Percentiles rank a stretch among this genome's conserved stretches.
Evolutionary conservation across 768 basidiomycete genomes (phyloP).

Genomic region (Hericium alpestre): DNA sequence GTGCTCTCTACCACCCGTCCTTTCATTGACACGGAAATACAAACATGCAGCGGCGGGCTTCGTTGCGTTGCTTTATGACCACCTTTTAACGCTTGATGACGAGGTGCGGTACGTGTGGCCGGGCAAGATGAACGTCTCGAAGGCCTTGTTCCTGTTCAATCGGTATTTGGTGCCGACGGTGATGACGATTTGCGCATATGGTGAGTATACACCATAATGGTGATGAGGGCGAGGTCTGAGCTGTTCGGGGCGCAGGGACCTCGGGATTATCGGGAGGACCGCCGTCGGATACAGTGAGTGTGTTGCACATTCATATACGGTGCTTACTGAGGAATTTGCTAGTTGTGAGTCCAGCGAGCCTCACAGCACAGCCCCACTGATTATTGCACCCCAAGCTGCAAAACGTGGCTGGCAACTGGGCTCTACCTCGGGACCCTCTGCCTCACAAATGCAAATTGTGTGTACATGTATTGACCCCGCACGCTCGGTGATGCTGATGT

Average conservation of each 20-base stretch:
- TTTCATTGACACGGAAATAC: background rate
- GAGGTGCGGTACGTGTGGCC: constrained; percentile 32
- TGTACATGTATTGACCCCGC: background rate
- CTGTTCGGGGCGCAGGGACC: background rate
- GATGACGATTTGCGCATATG: constrained; percentile 3
- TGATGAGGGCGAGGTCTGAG: background rate
- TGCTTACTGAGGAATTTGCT: background rate
- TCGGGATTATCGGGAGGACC: background rate
- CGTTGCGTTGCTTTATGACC: constrained; percentile 29
- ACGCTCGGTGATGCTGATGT: background rate
- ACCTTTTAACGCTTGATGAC: constrained; percentile 28
- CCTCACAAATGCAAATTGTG: background rate
- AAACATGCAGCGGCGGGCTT: constrained; percentile 22
- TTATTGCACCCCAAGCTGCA: background rate
- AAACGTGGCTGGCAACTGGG: background rate
- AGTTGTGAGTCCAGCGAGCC: background rate
- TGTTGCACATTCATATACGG: background rate
- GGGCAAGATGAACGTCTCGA: constrained; percentile 25
- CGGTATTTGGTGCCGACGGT: constrained; percentile 26
- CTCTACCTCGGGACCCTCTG: background rate
- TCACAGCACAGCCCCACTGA: background rate
- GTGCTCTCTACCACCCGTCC: background rate
- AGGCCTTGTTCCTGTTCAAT: constrained; percentile 29
- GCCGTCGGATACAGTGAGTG: background rate
- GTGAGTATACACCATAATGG: background rate